Evolutionary conservation across 2,329 filamentous ascomycete genomes (phyloP).

Genomic region (Aspergillus proliferans): DNA sequence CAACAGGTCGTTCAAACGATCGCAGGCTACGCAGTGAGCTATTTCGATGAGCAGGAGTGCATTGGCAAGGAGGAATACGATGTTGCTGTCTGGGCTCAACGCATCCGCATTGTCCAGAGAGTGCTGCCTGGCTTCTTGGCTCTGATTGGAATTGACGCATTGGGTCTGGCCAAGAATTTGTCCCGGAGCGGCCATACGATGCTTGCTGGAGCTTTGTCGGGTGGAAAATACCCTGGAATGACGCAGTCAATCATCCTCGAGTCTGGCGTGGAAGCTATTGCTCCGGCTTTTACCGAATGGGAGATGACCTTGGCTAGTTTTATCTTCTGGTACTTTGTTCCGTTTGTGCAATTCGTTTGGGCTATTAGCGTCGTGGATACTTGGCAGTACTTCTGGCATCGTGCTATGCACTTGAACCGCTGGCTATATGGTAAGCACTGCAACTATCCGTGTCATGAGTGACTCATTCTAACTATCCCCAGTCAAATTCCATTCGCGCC

Average conservation of each 20-base stretch:
- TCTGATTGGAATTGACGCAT: constrained; percentile 68
- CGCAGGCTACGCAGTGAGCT: constrained; percentile 60
- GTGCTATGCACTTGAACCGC: constrained; percentile 94
- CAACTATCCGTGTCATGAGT: neutral
- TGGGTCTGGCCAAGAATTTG: constrained; percentile 68
- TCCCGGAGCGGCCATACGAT: constrained; percentile 60
- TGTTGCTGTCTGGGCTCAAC: constrained; percentile 80
- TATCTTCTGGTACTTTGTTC: constrained; percentile 74
- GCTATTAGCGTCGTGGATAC: constrained; percentile 79
- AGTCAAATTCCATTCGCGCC: constrained; percentile 88
- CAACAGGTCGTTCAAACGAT: constrained; percentile 85
- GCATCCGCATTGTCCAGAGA: constrained; percentile 71
- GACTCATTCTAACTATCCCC: constrained; percentile 8
- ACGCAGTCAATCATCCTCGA: constrained; percentile 52
- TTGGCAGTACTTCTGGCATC: constrained; percentile 97
- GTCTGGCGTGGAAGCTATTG: constrained; percentile 44
- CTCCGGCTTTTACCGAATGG: constrained; percentile 75
- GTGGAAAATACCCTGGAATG: constrained; percentile 72
- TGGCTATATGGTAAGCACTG: constrained; percentile 80
- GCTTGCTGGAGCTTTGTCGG: constrained; percentile 68
- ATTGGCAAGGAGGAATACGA: constrained; percentile 77
- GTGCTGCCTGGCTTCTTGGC: constrained; percentile 67
- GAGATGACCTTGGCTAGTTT: constrained; percentile 67
- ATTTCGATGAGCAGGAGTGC: constrained; percentile 67
- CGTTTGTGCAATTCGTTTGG: constrained; percentile 67